phyloP scores from a whole-genome alignment of 441 rosid species.

The Adansonia grandidieri region DNA sequence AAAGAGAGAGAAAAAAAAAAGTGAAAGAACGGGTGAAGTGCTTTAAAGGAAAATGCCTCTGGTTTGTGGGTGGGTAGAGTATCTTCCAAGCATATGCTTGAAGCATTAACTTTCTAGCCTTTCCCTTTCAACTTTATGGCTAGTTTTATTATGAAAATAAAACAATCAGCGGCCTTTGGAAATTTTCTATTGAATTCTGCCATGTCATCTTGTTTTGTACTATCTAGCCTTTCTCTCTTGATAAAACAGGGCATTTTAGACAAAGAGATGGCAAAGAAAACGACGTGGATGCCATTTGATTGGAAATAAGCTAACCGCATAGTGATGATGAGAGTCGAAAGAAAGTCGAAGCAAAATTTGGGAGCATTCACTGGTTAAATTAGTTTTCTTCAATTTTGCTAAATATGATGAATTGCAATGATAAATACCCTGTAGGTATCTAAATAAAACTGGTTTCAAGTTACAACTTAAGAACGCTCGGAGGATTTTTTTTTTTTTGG shows the following conservation, averaged over 20 bases:
- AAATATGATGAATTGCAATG: no score
- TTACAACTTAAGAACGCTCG: no score
- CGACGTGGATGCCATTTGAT: neutral
- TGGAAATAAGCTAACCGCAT: neutral
- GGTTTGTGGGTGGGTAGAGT: slow-evolving; percentile 35
- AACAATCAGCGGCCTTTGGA: slow-evolving; percentile 9
- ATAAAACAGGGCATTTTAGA: slow-evolving; percentile 15
- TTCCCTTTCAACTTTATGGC: slow-evolving; percentile 12
- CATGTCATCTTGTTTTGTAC: slow-evolving; percentile 27
- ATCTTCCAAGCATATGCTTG: slow-evolving; percentile 63
- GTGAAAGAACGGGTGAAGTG: slow-evolving; percentile 23
- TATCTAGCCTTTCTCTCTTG: neutral
- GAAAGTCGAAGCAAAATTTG: no score
- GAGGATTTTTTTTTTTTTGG: no score
- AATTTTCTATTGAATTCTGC: neutral
- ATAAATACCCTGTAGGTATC: no score
- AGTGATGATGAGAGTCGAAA: neutral
- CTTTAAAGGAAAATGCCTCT: slow-evolving; percentile 27
- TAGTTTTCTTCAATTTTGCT: no score
- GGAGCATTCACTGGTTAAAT: no score
- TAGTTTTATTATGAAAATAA: slow-evolving; percentile 22
- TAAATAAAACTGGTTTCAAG: no score
- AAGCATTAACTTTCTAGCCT: slow-evolving; percentile 43
- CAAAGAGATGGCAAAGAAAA: neutral
- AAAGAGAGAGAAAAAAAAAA: slow-evolving; percentile 25